Evolutionary conservation across 495 filamentous ascomycete species (phyloP), one percentile per base, ranked within the genome.

Genomic region (Astrothelium subdiscretum): DNA sequence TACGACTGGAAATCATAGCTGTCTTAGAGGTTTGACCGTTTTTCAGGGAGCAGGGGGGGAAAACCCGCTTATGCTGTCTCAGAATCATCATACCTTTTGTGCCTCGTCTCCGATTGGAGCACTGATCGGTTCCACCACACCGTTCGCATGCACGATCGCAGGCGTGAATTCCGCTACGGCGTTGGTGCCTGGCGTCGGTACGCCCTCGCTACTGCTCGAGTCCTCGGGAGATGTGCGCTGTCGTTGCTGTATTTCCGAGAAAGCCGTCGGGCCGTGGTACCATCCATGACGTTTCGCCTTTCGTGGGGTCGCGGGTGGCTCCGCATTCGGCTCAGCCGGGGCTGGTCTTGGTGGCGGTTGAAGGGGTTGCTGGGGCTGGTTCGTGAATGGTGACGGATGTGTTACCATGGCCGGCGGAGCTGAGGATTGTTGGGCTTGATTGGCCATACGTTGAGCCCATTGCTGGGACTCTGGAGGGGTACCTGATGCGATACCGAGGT

Each of bases 161-260:
- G 84, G 84, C 61, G 87, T 79, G 66, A 81, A 85, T 61, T 87
- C 85, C 32, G 79, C 72, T 40, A 79, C 79, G 8, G 70, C 65
- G 26, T 83, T 77, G n/a, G 79, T 82, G 0, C 81, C 84, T 1
- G 85, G 85, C 20, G 85, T 87, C 5, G 84, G 80, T 0, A 87
- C 83, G 31, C 85, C 83, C 63, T 89, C 86, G 67, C 84, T 87
- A 68, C 85, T 85, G 64, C 84, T 87, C 0, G 86, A 89, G 71
- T 87, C 86, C 65, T 86, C 87, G 0, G 87, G 87, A 18, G 86
- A 87, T 2, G 80, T 84, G 38, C 85, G 80, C 22, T 79, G 27
- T 72, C 26, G 70, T 77, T 40, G 70, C 63, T 27, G 63, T 68
- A 20, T 62, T 65, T 24, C 40, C 5, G n/a, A 59, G 62, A 44